These are phyloP conservation scores for Monilinia laxa DNA, from an alignment of 2,329 filamentous ascomycete species.

Conservation along the genomic window DNA sequence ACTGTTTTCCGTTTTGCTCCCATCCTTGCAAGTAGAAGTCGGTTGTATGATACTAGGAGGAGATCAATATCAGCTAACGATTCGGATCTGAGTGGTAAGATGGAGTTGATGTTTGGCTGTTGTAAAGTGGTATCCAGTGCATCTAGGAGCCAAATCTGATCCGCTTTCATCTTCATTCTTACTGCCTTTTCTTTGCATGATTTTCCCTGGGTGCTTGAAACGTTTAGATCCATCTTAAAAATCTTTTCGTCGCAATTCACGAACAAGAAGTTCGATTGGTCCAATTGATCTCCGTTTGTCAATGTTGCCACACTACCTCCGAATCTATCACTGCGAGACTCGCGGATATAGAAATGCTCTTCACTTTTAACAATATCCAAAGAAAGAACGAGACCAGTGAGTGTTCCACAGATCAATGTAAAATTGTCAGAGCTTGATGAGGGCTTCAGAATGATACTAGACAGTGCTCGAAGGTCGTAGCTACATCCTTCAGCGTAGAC, in stretches of 20 bases:
- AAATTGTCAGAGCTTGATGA: conserved; percentile 22
- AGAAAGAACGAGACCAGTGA: conserved; percentile 36
- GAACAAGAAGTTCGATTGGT: conserved; percentile 42
- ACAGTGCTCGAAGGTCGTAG: conserved; percentile 29
- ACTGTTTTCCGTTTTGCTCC: conserved; percentile 48
- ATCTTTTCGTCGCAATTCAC: conserved; percentile 52
- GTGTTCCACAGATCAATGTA: conserved; percentile 37
- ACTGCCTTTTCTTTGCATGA: neutral
- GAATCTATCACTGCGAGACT: conserved; percentile 31
- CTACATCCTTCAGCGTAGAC: neutral
- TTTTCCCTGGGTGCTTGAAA: neutral
- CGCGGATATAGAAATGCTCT: conserved; percentile 22
- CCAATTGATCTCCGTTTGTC: conserved; percentile 29
- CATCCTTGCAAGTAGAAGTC: conserved; percentile 55
- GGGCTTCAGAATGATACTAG: conserved; percentile 33
- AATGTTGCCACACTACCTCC: conserved; percentile 36
- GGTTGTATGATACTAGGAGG: conserved; percentile 51
- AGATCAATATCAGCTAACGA: conserved; percentile 39
- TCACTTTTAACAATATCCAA: conserved; percentile 27
- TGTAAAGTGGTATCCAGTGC: conserved; percentile 47
- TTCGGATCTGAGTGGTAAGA: conserved; percentile 46
- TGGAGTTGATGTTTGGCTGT: conserved; percentile 51
- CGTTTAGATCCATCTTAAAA: conserved; percentile 30
- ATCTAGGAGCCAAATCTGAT: conserved; percentile 54
- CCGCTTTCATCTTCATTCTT: conserved; percentile 20